Conservation (phyloP, 352 stramenopile species). For the Globisporangium apiculatum region DNA sequence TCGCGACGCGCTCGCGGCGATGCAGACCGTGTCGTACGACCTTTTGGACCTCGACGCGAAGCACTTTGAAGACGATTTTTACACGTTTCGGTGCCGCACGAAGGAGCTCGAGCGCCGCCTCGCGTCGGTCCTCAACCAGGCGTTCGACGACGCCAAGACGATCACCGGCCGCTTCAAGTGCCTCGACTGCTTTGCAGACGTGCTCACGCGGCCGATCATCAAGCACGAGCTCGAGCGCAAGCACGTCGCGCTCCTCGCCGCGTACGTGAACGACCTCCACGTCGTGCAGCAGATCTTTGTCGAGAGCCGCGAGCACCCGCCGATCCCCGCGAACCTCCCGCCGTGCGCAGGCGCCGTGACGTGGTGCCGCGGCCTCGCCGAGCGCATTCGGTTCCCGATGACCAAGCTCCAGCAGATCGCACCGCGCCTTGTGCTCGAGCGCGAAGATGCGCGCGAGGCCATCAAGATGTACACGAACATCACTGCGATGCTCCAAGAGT, state of each 20-base stretch:
- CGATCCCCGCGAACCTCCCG: conserved; percentile 84
- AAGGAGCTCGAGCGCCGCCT: conserved; percentile 87
- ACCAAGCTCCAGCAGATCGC: conserved; percentile 78
- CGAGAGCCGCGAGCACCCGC: conserved; percentile 78
- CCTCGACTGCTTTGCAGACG: conserved; percentile 87
- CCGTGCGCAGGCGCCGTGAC: conserved; percentile 88
- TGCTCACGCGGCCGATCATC: conserved; percentile 79
- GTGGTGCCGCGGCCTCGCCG: conserved; percentile 82
- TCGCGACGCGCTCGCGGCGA: conserved; percentile 57
- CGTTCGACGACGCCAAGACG: conserved; percentile 90
- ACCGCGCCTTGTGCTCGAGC: conserved; percentile 72
- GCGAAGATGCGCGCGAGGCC: conserved; percentile 86
- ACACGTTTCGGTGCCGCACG: conserved; percentile 83
- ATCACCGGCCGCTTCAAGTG: conserved; percentile 86
- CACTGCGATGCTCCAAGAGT: conserved; percentile 75
- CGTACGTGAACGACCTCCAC: conserved; percentile 77
- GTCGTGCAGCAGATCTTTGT: conserved; percentile 88
- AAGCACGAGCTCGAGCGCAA: conserved; percentile 89
- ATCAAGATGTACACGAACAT: conserved; percentile 89
- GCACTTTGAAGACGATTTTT: conserved; percentile 90
- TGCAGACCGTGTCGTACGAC: conserved; percentile 84
- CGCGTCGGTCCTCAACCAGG: conserved; percentile 86
- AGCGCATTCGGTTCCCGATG: conserved; percentile 89
- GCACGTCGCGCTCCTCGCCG: conserved; percentile 68
- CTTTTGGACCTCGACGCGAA: conserved; percentile 87